phyloP scores from a whole-genome alignment of 257 asterid species.

The Solanum verrucosum region DNA sequence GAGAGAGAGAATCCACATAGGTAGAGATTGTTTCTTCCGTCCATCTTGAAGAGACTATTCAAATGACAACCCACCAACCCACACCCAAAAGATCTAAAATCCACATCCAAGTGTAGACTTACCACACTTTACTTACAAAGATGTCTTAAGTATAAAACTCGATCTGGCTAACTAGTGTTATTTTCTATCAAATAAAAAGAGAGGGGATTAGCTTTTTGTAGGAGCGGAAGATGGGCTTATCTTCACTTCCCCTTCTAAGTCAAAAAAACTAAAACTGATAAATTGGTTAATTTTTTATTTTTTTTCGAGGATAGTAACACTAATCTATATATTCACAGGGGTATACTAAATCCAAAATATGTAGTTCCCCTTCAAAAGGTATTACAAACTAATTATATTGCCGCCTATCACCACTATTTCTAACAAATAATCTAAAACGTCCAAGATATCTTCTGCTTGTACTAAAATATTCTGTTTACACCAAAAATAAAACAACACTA shows the following conservation, averaged over 20 bases:
- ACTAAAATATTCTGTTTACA: neutral
- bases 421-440: no score
- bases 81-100: neutral
- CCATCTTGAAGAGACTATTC: neutral
- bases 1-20: no score
- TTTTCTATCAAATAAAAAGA: neutral
- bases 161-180: neutral
- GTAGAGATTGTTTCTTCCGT: neutral
- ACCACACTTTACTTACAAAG: neutral
- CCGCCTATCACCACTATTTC: no score
- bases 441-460: no score
- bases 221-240: neutral
- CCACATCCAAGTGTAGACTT: neutral
- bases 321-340: no score
- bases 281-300: neutral
- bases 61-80: neutral
- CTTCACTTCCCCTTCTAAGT: neutral
- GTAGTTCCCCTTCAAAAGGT: no score
- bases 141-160: neutral
- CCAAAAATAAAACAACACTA: neutral
- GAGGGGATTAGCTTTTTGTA: neutral
- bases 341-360: no score
- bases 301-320: no score
- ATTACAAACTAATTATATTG: no score
- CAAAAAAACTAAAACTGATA: neutral